phyloP scores from a whole-genome alignment of 208 protist genomes.

The Strigomonas culicis region DNA sequence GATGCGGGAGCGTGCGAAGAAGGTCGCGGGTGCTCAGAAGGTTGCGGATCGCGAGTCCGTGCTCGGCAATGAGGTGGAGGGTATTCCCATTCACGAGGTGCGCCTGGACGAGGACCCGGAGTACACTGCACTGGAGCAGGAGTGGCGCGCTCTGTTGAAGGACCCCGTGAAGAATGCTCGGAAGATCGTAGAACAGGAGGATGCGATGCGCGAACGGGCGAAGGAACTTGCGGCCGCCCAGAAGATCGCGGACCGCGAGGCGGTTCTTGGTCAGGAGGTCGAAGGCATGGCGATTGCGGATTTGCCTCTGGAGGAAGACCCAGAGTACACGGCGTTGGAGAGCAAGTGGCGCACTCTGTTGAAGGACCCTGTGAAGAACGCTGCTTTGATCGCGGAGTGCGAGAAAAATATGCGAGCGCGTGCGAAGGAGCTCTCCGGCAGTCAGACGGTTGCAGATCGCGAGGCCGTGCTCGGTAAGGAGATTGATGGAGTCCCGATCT shows the following conservation, averaged over 20 bases:
- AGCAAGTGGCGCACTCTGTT: slow-evolving; percentile 17
- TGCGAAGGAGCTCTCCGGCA: slow-evolving; percentile 15
- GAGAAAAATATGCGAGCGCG: slow-evolving; percentile 23
- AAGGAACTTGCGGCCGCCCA: slow-evolving; percentile 31
- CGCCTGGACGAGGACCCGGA: slow-evolving; percentile 45
- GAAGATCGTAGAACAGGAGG: slow-evolving; percentile 46
- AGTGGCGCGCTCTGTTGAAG: slow-evolving; percentile 52
- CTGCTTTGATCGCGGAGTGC: slow-evolving; percentile 5
- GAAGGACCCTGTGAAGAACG: slow-evolving; percentile 23
- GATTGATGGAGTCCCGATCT: slow-evolving; percentile 14
- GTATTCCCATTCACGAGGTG: slow-evolving; percentile 56
- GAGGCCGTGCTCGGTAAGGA: slow-evolving; percentile 13
- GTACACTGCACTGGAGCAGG: slow-evolving; percentile 52
- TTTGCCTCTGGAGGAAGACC: slow-evolving; percentile 21
- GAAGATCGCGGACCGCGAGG: slow-evolving; percentile 20
- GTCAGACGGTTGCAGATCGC: slow-evolving; percentile 11
- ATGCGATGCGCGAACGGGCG: slow-evolving; percentile 53
- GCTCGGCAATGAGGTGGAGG: slow-evolving; percentile 65
- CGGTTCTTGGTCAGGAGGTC: slow-evolving; percentile 10
- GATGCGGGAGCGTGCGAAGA: slow-evolving; percentile 20
- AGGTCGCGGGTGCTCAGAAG: slow-evolving; percentile 16
- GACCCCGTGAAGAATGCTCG: slow-evolving; percentile 39
- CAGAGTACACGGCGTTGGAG: slow-evolving; percentile 31
- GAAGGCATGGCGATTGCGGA: slow-evolving; percentile 11
- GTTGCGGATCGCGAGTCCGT: slow-evolving; percentile 17